phyloP scores from a whole-genome alignment of 1,284 basidiomycete genomes.

The Trichosporon sp. region DNA sequence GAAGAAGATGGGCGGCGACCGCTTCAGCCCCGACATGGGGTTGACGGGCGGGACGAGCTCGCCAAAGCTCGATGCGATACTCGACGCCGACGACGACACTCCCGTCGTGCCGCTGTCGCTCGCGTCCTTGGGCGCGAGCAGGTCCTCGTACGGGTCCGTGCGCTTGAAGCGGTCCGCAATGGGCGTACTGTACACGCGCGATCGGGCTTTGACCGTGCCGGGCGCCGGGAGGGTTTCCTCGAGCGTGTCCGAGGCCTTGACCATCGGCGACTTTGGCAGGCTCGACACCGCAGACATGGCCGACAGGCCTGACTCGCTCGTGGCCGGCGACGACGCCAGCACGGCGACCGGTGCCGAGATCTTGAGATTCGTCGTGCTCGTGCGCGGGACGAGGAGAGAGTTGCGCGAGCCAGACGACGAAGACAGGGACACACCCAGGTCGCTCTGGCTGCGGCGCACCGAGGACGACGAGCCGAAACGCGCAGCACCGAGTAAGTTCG shows the following conservation, averaged over 20 bases:
- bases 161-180: conserved; percentile 44
- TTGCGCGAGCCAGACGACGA: not conserved
- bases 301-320: not conserved
- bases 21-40: conserved; percentile 26
- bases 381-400: not conserved
- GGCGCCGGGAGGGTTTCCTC: conserved; percentile 30
- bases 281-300: not conserved
- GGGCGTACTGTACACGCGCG: conserved; percentile 31
- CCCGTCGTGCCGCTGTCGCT: conserved; percentile 3
- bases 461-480: conserved; percentile 4
- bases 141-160: conserved; percentile 5
- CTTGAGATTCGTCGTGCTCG: not conserved
- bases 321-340: not conserved
- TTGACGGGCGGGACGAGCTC: conserved; percentile 20
- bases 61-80: conserved; percentile 5
- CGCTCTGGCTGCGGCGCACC: conserved; percentile 20
- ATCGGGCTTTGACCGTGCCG: conserved; percentile 34
- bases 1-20: conserved; percentile 39
- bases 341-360: not conserved
- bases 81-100: conserved; percentile 5
- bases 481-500: conserved; percentile 21
- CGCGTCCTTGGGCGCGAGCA: conserved; percentile 15
- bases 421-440: not conserved
- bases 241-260: conserved; percentile 14
- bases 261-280: not conserved